Evolutionary conservation across 208 protist genomes (phyloP), one percentile per base, ranked within the genome.

Genomic region (Phytomonas sp.): DNA sequence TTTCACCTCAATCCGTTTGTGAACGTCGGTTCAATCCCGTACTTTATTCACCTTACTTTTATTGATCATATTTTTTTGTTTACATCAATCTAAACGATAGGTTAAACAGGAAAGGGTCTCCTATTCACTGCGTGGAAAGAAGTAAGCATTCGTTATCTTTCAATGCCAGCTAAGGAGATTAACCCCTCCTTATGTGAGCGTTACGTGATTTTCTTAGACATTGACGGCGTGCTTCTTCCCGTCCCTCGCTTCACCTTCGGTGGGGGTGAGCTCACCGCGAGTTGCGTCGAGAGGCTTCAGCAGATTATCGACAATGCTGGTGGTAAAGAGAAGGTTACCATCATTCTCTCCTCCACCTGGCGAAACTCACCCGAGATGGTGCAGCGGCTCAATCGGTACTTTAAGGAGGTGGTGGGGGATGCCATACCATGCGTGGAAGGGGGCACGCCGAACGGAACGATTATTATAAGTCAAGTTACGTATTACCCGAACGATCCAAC

Each of bases 341-440:
- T 95, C 62, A 87, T 95, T 36, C 78, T 95, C 28, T 93, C 87
- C 36, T 91, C 85, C 40, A 95, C 89, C 28, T 95, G 89, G 87
- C 84, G 89, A 34, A 91, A 88, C 74, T 85, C 82, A 13, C 81
- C 82, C 23, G 79, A 28, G 29, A 85, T 85, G 81, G 80, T 95
- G n/a, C 72, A 70, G n/a, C 77, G 81, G 2, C 77, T 95, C 30
- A 85, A 95, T 77, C 40, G 60, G 17, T 88, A 88, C 46, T 70
- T 95, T 5, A 73, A 77, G 67, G 60, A 78, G 46, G 76, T 70
- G 30, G 72, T 69, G 8, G 74, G 62, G 3, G 81, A 75, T 23
- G 67, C 29, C n/a, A 62, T 95, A 17, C 87, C 89, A 6, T 37
- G 63, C 6, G 75, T 92, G 1, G 32, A 68, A 5, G 83, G 84